A percentile compares a stretch with the other conserved stretches of the same genome.
Conservation (phyloP, 208 protist species). For the Crithidia acanthocephali region DNA sequence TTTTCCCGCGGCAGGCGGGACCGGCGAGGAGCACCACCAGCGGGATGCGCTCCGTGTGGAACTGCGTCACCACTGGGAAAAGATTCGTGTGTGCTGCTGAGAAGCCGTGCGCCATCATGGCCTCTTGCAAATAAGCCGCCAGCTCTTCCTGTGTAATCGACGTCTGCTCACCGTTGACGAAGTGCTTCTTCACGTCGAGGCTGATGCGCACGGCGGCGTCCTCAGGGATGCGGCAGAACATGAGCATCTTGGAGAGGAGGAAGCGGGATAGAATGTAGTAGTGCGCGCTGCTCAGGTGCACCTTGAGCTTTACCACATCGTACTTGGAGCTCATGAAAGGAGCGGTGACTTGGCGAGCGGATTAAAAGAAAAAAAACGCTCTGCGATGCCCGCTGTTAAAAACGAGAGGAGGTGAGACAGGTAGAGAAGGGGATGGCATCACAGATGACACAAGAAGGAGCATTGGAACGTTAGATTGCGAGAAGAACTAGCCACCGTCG, state of each 20-base stretch:
- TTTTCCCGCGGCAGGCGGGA: conserved; percentile 45
- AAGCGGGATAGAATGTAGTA: conserved; percentile 77
- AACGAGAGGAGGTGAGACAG: neutral
- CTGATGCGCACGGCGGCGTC: conserved; percentile 52
- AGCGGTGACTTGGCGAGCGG: neutral
- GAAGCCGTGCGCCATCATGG: conserved; percentile 43
- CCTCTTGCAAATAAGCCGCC: conserved; percentile 29
- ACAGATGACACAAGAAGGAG: too few species aligned
- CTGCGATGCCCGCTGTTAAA: too few species aligned
- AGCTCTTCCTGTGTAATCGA: conserved; percentile 54
- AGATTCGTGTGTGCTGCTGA: conserved; percentile 32
- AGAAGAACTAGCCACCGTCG: too few species aligned
- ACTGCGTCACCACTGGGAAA: conserved; percentile 51
- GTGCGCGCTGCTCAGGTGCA: conserved; percentile 47
- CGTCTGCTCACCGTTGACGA: conserved; percentile 48
- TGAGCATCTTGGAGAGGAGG: conserved; percentile 67
- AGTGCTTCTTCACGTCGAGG: conserved; percentile 59
- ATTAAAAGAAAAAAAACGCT: too few species aligned
- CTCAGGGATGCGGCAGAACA: conserved; percentile 55
- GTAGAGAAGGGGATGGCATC: neutral
- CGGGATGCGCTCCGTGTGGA: conserved; percentile 53
- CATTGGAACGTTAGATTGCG: too few species aligned
- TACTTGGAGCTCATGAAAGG: conserved; percentile 67
- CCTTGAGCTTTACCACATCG: conserved; percentile 67
- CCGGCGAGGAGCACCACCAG: conserved; percentile 61